These are phyloP conservation scores for Phytopythium helicoides DNA, from an alignment of 352 stramenopile genomes.

Conservation along the genomic window DNA sequence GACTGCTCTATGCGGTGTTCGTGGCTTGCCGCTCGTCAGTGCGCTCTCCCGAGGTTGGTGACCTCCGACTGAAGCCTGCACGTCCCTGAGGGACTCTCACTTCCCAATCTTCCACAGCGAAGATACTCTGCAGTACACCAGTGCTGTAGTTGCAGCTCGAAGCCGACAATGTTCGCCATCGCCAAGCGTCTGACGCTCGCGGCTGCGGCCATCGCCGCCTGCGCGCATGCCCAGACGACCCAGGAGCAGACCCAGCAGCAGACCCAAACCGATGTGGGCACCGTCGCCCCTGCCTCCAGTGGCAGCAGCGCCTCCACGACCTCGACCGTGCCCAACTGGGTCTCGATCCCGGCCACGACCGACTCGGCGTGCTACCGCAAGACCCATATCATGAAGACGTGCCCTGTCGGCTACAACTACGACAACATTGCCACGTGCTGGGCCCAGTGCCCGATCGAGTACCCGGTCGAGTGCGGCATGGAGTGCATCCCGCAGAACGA, in stretches of 20 bases:
- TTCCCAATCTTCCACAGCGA: too few species aligned
- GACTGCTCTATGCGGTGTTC: too few species aligned
- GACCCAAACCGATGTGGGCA: background rate
- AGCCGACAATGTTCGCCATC: conserved; percentile 3
- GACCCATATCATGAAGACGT: conserved; percentile 27
- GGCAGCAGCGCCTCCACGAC: background rate
- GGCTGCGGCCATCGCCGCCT: background rate
- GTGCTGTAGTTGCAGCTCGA: too few species aligned
- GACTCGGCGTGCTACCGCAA: conserved; percentile 55
- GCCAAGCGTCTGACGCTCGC: conserved; percentile 3
- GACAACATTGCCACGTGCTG: conserved; percentile 58
- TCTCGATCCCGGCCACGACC: conserved; percentile 14
- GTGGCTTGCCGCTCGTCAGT: too few species aligned
- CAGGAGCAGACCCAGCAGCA: too few species aligned
- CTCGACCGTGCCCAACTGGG: conserved; percentile 37
- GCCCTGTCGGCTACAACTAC: conserved; percentile 38
- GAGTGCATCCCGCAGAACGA: conserved; percentile 73
- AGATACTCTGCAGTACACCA: too few species aligned
- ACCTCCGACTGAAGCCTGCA: too few species aligned
- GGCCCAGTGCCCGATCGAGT: conserved; percentile 68
- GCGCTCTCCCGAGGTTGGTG: too few species aligned
- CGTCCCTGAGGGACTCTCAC: too few species aligned
- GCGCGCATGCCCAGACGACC: background rate
- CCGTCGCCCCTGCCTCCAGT: conserved; percentile 2
- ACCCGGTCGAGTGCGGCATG: conserved; percentile 65